Evolutionary conservation across 768 basidiomycete genomes (phyloP).

Genomic region (Mrakia blollopis): DNA sequence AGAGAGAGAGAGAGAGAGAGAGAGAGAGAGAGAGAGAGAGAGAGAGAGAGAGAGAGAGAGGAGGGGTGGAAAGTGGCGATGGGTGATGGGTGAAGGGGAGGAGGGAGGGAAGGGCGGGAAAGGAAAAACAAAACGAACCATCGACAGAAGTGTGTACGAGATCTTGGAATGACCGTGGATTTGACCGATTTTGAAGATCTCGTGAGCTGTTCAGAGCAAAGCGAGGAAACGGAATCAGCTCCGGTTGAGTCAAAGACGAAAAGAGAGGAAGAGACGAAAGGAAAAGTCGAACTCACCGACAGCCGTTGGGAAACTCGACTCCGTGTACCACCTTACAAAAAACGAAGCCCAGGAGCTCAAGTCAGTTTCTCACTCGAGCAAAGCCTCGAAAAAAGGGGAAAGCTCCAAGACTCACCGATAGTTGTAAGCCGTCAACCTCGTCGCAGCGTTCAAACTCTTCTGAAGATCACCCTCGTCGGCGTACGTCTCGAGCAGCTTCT

Average conservation of each 20-base stretch:
- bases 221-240: too few relatives aligned
- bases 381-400: too few relatives aligned
- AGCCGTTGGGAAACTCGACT: constrained; percentile 54
- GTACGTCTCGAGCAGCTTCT: constrained; percentile 89
- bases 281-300: constrained; percentile 10
- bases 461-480: constrained; percentile 95
- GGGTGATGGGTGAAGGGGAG: too few relatives aligned
- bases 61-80: too few relatives aligned
- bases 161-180: constrained; percentile 93
- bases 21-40: background rate
- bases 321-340: constrained; percentile 70
- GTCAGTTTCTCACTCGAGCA: background rate
- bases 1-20: background rate
- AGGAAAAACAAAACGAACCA: constrained; percentile 52
- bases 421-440: constrained; percentile 88
- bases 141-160: constrained; percentile 83
- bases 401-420: constrained; percentile 44
- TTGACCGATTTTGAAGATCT: constrained; percentile 88
- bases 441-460: constrained; percentile 81
- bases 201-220: constrained; percentile 52
- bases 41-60: background rate
- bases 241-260: background rate
- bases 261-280: background rate
- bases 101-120: background rate
- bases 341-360: background rate